Evolutionary conservation across 2,329 filamentous ascomycete species (phyloP).

Genomic region (Venturia nashicola): DNA sequence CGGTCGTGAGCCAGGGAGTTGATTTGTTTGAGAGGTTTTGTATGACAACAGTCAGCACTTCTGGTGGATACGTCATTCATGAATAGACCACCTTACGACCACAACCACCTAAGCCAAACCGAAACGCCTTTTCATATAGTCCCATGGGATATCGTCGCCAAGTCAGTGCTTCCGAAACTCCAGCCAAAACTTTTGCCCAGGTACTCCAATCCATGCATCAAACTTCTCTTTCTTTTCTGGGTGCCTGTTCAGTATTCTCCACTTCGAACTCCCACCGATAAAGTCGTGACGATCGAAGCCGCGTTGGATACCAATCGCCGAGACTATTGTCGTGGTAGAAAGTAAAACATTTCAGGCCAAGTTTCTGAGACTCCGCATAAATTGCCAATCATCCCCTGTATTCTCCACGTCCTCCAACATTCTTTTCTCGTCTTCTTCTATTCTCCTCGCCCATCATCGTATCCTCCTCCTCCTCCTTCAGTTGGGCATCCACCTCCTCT

Average conservation of each 20-base stretch:
- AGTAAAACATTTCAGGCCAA: background rate
- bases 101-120: background rate
- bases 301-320: background rate
- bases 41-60: background rate
- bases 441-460: constrained; percentile 43
- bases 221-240: background rate
- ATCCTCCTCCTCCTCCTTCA: constrained; percentile 53
- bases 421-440: constrained; percentile 30
- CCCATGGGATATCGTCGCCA: background rate
- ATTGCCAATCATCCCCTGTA: background rate
- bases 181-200: background rate
- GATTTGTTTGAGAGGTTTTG: background rate
- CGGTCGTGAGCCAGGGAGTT: too few relatives aligned
- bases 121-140: background rate
- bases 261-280: background rate
- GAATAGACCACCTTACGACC: background rate
- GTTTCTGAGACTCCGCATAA: background rate
- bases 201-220: background rate
- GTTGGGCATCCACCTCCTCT: constrained; percentile 54
- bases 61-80: background rate
- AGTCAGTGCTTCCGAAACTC: background rate
- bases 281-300: background rate
- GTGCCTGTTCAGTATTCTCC: background rate
- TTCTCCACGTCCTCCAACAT: constrained; percentile 32
- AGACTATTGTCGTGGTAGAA: background rate